Percentiles rank a stretch among this genome's conserved stretches.
Evolutionary conservation across 352 stramenopile genomes (phyloP).

Genomic region (Phytophthora tubulina): DNA sequence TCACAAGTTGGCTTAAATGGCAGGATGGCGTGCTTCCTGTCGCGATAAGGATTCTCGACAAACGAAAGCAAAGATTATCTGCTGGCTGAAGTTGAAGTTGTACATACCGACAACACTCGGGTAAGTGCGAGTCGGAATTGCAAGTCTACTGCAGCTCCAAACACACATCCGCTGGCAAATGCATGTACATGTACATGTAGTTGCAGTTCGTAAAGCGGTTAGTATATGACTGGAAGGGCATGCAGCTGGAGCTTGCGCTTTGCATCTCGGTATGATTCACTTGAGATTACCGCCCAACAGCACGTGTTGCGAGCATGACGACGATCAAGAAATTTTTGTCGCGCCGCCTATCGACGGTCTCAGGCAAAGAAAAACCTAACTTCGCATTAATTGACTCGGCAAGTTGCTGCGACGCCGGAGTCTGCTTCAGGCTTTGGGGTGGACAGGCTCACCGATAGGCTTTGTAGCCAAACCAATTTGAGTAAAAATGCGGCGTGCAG

Average conservation of each 20-base stretch:
- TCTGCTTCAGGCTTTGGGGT: constrained; percentile 8
- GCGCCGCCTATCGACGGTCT: constrained; percentile 1
- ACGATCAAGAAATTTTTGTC: constrained; percentile 11
- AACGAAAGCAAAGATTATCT: constrained; percentile 4
- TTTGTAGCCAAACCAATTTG: constrained; percentile 12
- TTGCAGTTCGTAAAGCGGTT: no score
- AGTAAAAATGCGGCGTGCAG: constrained; percentile 10
- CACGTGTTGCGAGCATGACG: neutral
- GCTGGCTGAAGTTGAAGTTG: constrained; percentile 21
- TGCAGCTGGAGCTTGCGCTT: no score
- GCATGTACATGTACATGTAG: no score
- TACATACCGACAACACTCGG: neutral
- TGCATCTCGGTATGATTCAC: neutral
- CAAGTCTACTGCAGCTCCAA: no score
- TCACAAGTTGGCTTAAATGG: constrained; percentile 1
- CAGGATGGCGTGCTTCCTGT: constrained; percentile 9
- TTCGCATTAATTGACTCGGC: constrained; percentile 1
- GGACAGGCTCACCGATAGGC: constrained; percentile 17
- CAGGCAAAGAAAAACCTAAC: constrained; percentile 4
- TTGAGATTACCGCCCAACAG: neutral
- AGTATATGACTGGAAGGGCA: no score
- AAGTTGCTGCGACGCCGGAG: neutral
- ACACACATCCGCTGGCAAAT: no score
- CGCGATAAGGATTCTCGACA: neutral
- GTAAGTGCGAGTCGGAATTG: neutral